These are phyloP conservation scores for Mercurialis annua DNA, from an alignment of 345 rosid genomes.

Conservation along the genomic window DNA sequence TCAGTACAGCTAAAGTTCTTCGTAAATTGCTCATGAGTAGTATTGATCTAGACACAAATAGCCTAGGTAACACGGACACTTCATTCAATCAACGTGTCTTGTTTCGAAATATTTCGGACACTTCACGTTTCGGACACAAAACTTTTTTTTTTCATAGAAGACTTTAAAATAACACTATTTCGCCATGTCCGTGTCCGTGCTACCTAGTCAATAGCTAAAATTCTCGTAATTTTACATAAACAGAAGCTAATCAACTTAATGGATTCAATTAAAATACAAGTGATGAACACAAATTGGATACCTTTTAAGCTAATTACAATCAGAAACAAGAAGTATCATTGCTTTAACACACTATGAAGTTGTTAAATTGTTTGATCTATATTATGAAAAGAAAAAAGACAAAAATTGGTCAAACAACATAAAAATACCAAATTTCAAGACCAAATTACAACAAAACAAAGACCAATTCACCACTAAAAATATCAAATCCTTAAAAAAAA, in stretches of 20 bases:
- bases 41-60: not conserved
- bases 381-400: not conserved
- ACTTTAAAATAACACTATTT: too few species aligned
- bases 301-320: not conserved
- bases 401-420: not conserved
- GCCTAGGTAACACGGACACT: too few species aligned
- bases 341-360: not conserved
- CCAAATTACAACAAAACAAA: not conserved
- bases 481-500: not conserved
- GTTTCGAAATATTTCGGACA: too few species aligned
- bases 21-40: not conserved
- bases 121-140: too few species aligned
- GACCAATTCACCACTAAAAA: not conserved
- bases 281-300: not conserved
- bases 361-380: not conserved
- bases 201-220: not conserved
- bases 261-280: not conserved
- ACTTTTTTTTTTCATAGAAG: too few species aligned
- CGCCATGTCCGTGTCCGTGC: too few species aligned
- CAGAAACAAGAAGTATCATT: not conserved
- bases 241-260: not conserved
- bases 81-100: too few species aligned
- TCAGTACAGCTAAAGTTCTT: not conserved
- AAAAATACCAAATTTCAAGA: not conserved
- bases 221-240: not conserved